A percentile compares a stretch with the other conserved stretches of the same genome.
Evolutionary conservation across 2,329 filamentous ascomycete species (phyloP).

Genomic region (Amylocarpus encephaloides): DNA sequence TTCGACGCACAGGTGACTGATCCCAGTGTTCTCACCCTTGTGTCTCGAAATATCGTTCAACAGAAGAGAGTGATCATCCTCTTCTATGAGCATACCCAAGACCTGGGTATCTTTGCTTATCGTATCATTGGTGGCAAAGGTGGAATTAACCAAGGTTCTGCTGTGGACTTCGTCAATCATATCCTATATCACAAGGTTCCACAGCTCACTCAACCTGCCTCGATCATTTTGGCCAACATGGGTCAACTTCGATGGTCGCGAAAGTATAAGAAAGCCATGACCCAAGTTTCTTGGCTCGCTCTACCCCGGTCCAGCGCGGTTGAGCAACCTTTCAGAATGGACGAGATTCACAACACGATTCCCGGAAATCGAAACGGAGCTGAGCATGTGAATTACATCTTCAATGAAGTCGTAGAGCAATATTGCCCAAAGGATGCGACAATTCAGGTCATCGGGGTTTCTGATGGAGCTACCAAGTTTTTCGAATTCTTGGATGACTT

Average conservation of each 20-base stretch:
- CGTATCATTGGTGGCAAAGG: constrained; percentile 57
- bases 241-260: constrained; percentile 75
- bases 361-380: constrained; percentile 48
- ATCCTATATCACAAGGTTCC: constrained; percentile 30
- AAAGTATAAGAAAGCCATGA: constrained; percentile 53
- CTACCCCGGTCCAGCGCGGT: constrained; percentile 58
- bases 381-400: constrained; percentile 61
- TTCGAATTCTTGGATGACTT: constrained; percentile 52
- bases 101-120: constrained; percentile 69
- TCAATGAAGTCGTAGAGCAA: constrained; percentile 53
- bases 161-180: constrained; percentile 54
- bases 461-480: constrained; percentile 55
- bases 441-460: constrained; percentile 66
- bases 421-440: constrained; percentile 44
- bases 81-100: constrained; percentile 64
- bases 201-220: constrained; percentile 37
- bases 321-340: constrained; percentile 47
- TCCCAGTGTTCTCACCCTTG: constrained; percentile 65
- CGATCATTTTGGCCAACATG: constrained; percentile 69
- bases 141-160: constrained; percentile 64
- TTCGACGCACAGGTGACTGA: constrained; percentile 39
- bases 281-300: constrained; percentile 47
- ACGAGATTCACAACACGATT: constrained; percentile 53
- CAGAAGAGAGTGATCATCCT: constrained; percentile 64
- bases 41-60: constrained; percentile 47